Conservation (phyloP, 495 filamentous ascomycete genomes). For the Hyaloscypha finlandica region DNA sequence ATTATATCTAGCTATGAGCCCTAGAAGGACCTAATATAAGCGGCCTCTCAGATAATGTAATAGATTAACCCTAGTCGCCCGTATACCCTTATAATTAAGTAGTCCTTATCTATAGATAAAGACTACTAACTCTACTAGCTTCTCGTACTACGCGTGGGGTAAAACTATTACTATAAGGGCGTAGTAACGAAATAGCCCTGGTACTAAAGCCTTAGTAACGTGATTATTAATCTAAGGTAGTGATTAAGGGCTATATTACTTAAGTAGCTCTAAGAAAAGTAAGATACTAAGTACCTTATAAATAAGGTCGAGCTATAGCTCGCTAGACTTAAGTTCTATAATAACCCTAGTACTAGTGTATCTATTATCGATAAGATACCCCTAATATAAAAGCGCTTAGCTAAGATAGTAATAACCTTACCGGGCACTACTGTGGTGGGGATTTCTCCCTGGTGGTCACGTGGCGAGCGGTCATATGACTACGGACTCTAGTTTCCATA, state of each 20-base stretch:
- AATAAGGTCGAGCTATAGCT: slow-evolving; percentile 36
- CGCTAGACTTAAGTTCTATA: slow-evolving; percentile 29
- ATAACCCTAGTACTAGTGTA: slow-evolving; percentile 31
- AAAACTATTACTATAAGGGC: slow-evolving; percentile 29
- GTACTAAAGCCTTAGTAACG: slow-evolving; percentile 34
- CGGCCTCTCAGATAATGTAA: slow-evolving; percentile 38
- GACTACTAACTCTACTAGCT: slow-evolving; percentile 30
- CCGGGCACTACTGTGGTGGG: too few relatives aligned
- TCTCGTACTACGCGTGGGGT: slow-evolving; percentile 28
- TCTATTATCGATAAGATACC: slow-evolving; percentile 25
- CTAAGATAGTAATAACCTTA: slow-evolving; percentile 37
- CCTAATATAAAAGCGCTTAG: slow-evolving; percentile 34
- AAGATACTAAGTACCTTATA: slow-evolving; percentile 37
- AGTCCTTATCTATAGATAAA: slow-evolving; percentile 34
- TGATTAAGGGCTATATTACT: slow-evolving; percentile 33
- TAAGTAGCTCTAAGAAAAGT: slow-evolving; percentile 32
- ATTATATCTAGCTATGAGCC: slow-evolving; percentile 37
- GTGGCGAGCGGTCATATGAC: too few relatives aligned
- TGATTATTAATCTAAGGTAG: slow-evolving; percentile 32
- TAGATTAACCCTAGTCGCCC: slow-evolving; percentile 38
- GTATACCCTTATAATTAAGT: slow-evolving; percentile 33
- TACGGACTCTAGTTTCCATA: too few relatives aligned
- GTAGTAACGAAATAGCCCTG: slow-evolving; percentile 31
- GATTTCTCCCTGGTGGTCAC: too few relatives aligned
- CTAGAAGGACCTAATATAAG: slow-evolving; percentile 38